Conservation (phyloP, 2,329 filamentous ascomycete genomes). For the Fonsecaea nubica region DNA sequence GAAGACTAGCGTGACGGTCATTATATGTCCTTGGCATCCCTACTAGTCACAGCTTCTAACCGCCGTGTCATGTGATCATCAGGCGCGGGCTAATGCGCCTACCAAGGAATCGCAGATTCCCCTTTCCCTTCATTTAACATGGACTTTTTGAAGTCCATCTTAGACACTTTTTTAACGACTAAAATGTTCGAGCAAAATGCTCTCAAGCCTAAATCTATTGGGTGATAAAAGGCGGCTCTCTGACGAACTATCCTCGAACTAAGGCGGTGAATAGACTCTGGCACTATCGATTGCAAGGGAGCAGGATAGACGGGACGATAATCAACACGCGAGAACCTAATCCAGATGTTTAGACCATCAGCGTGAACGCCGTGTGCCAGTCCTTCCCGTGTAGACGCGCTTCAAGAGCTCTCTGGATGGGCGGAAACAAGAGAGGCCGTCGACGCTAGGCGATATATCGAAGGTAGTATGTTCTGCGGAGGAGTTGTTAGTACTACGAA, state of each 20-base stretch:
- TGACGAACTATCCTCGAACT: background rate
- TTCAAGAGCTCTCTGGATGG: background rate
- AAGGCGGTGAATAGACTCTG: background rate
- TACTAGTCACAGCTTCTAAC: too few species aligned
- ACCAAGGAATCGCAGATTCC: too few species aligned
- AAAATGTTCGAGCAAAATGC: too few species aligned
- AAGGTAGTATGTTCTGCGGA: too few species aligned
- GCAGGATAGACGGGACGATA: background rate
- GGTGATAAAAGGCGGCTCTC: background rate
- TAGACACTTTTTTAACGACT: too few species aligned
- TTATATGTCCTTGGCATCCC: too few species aligned
- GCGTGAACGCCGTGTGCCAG: background rate
- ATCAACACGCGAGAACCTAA: background rate
- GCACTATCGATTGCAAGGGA: background rate
- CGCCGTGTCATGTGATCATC: background rate
- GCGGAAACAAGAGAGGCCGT: background rate
- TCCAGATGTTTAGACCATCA: background rate
- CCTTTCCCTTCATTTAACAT: too few species aligned
- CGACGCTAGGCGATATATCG: too few species aligned
- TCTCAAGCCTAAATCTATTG: too few species aligned
- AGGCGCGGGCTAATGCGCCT: background rate
- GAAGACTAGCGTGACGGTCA: too few species aligned
- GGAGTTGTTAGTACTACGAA: too few species aligned
- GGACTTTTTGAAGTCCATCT: too few species aligned
- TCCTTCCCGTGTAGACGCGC: background rate